These are phyloP conservation scores for Leishmania martiniquensis DNA, from an alignment of 208 protist species.

Conservation along the genomic window DNA sequence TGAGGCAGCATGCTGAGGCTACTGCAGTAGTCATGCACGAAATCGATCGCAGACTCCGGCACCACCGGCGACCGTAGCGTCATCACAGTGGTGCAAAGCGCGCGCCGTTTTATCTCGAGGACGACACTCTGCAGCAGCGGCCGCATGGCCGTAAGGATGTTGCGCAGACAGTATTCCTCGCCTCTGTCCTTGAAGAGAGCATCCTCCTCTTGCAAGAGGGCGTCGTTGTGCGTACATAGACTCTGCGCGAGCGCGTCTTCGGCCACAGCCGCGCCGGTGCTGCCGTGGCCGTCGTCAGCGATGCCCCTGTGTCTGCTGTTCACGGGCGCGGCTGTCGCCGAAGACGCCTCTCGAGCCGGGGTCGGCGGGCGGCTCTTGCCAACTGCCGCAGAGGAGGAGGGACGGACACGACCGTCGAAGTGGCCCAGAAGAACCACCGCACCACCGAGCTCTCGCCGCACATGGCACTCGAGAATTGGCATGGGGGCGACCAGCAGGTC, in stretches of 20 bases:
- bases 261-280: neutral
- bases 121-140: constrained; percentile 36
- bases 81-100: neutral
- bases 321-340: neutral
- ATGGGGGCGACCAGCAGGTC: neutral
- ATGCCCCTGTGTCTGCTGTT: neutral
- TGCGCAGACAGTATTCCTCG: constrained; percentile 35
- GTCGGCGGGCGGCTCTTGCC: constrained; percentile 19
- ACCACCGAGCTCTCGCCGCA: constrained; percentile 51
- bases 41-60: constrained; percentile 21
- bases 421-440: constrained; percentile 55
- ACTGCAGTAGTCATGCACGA: constrained; percentile 36
- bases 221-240: constrained; percentile 22
- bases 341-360: neutral
- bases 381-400: constrained; percentile 17
- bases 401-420: constrained; percentile 29
- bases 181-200: constrained; percentile 32
- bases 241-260: constrained; percentile 20
- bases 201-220: constrained; percentile 19
- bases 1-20: constrained; percentile 30
- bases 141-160: constrained; percentile 32
- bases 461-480: constrained; percentile 40
- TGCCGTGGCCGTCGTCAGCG: neutral
- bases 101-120: constrained; percentile 27
- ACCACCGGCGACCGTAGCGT: constrained; percentile 2